Percentiles rank a stretch among this genome's conserved stretches.
These are phyloP conservation scores for Croton setiger DNA, from an alignment of 441 rosid species.

Conservation along the genomic window DNA sequence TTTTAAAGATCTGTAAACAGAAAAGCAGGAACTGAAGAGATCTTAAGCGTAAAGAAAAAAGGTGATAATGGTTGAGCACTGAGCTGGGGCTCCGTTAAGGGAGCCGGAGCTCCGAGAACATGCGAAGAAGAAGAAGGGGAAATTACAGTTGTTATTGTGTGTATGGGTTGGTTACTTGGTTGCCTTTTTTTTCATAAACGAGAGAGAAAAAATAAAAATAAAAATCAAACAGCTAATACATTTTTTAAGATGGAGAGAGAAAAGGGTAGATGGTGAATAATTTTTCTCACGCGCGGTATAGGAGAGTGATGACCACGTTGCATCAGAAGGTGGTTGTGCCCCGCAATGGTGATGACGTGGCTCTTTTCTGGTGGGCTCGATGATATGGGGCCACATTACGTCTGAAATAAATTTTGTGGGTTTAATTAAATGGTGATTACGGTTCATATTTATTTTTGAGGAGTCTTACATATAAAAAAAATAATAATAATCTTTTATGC, in stretches of 20 bases:
- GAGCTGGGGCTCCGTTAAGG: slow-evolving; percentile 60
- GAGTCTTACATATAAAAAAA: not conserved
- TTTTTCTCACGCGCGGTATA: slow-evolving; percentile 10
- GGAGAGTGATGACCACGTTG: not conserved
- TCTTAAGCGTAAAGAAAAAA: slow-evolving; percentile 11
- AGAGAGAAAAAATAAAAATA: too few species aligned
- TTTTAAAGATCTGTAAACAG: slow-evolving; percentile 23
- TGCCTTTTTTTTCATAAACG: not conserved
- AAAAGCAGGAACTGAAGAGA: slow-evolving; percentile 18
- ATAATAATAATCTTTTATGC: too few species aligned
- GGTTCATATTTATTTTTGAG: not conserved
- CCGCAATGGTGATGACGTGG: too few species aligned
- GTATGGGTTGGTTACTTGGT: not conserved
- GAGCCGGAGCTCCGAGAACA: slow-evolving; percentile 64
- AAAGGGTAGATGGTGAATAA: not conserved
- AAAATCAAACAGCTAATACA: not conserved
- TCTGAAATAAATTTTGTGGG: not conserved
- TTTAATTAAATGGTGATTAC: too few species aligned
- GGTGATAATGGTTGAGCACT: not conserved
- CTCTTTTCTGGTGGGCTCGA: not conserved
- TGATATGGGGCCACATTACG: not conserved
- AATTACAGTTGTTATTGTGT: slow-evolving; percentile 1
- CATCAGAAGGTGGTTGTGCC: not conserved
- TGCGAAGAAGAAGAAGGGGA: slow-evolving; percentile 34
- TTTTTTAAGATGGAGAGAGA: not conserved